These are phyloP conservation scores for Emericellopsis cladophorae DNA, from an alignment of 2,329 filamentous ascomycete species.

Conservation along the genomic window DNA sequence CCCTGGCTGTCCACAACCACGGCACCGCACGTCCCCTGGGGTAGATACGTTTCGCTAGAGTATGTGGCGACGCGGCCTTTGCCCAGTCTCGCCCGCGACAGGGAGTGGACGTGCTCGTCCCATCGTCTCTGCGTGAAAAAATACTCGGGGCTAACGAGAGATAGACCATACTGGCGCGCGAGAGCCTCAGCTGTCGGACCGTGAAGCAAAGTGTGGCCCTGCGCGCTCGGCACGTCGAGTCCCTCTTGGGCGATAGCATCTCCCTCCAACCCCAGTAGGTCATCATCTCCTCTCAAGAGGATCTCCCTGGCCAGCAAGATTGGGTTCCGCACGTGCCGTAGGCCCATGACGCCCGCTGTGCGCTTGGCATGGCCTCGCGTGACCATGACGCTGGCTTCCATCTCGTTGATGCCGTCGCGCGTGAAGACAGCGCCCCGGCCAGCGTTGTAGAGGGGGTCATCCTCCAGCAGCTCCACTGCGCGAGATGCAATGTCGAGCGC, in stretches of 20 bases:
- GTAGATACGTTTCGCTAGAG: constrained; percentile 53
- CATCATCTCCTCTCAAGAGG: constrained; percentile 52
- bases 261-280: constrained; percentile 22
- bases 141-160: constrained; percentile 56
- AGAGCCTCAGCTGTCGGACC: constrained; percentile 57
- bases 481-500: constrained; percentile 65
- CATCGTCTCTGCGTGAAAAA: constrained; percentile 70
- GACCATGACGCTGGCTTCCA: constrained; percentile 82
- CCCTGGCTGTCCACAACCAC: constrained; percentile 71
- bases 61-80: constrained; percentile 29
- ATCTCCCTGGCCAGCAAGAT: constrained; percentile 61
- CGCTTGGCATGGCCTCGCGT: constrained; percentile 60
- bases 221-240: constrained; percentile 40
- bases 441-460: constrained; percentile 74
- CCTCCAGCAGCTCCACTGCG: constrained; percentile 64
- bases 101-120: constrained; percentile 60
- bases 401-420: constrained; percentile 67
- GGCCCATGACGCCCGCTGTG: constrained; percentile 62
- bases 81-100: constrained; percentile 32
- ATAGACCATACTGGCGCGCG: constrained; percentile 55
- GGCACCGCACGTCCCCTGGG: constrained; percentile 75
- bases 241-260: constrained; percentile 7
- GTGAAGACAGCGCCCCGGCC: constrained; percentile 81
- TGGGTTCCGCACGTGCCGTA: constrained; percentile 67
- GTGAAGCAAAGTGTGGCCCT: constrained; percentile 58